These are phyloP conservation scores for Dactylellina cionopaga DNA, from an alignment of 2,329 filamentous ascomycete species.

Conservation along the genomic window DNA sequence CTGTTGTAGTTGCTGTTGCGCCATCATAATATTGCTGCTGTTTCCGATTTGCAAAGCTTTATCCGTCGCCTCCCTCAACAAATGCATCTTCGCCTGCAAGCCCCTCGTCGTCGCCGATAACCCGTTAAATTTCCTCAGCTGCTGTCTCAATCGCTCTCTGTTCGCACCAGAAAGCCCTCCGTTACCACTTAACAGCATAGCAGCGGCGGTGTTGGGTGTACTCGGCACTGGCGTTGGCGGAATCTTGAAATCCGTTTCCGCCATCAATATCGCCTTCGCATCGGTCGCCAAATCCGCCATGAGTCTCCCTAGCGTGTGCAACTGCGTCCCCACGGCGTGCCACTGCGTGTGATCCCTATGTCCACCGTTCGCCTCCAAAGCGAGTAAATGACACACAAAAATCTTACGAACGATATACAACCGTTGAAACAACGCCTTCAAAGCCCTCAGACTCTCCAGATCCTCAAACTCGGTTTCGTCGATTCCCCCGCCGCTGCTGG, in stretches of 20 bases:
- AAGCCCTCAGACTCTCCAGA: slow-evolving; percentile 76
- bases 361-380: slow-evolving; percentile 82
- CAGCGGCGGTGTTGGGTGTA: slow-evolving; percentile 63
- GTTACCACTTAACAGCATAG: no score
- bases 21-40: no score
- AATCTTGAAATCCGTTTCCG: slow-evolving; percentile 74
- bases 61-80: slow-evolving; percentile 89
- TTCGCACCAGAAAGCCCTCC: slow-evolving; percentile 62
- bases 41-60: slow-evolving; percentile 78
- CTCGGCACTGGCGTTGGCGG: slow-evolving; percentile 70
- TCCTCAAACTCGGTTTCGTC: slow-evolving; percentile 77
- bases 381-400: slow-evolving; percentile 86
- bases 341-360: slow-evolving; percentile 80
- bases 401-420: slow-evolving; percentile 84
- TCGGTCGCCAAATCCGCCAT: slow-evolving; percentile 73
- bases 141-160: slow-evolving; percentile 84
- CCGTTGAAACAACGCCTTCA: slow-evolving; percentile 83
- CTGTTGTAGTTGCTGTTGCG: no score
- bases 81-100: slow-evolving; percentile 91
- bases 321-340: slow-evolving; percentile 79
- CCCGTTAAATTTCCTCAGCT: slow-evolving; percentile 86
- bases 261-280: slow-evolving; percentile 75
- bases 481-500: slow-evolving; percentile 68
- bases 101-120: slow-evolving; percentile 90
- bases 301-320: slow-evolving; percentile 72